Evolutionary conservation across 352 stramenopile genomes (phyloP), one percentile per base, ranked within the genome.

Genomic region (Globisporangium irregulare): DNA sequence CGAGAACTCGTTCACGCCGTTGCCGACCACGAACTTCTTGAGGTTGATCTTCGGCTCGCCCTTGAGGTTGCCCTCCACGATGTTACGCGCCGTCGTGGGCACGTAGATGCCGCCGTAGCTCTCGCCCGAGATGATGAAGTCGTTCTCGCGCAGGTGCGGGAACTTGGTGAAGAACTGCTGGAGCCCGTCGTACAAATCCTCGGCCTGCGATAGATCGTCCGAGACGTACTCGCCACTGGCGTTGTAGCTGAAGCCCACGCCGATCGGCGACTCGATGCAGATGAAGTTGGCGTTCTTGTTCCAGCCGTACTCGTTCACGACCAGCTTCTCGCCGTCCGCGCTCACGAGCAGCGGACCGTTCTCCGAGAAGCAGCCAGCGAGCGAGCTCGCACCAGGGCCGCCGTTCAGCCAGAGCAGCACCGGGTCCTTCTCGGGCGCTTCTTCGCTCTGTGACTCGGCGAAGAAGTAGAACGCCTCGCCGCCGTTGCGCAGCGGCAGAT

Each of bases 351-450:
- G n/a, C 5, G 97, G 97, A 2, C 97, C 97, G 75, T 99, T 99
- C 77, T 99, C 97, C 7, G 84, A 83, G 24, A 99, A 62, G 82
- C 27, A 99, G 75, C 55, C 97, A 50, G 99, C 73, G 50, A 94
- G 94, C 27, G 86, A 98, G 59, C 86, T 98, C 78, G 96, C 99
- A 6, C 97, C 97, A 0, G 97, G 96, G 0, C 97, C 97, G 22
- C 97, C 97, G n/a, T 92, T 99, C 63, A 99, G 86, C 97, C 97
- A 99, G 20, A 99, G 87, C 54, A 99, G 82, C 41, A 99, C 73
- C 0, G 97, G 97, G 71, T 97, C 96, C 12, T 67, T 95, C n/a
- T 74, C 69, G 0, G 94, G 91, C 56, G 79, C 68, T 7, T 82
- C 79, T 48, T 90, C 86, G 29, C 88, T 96, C 78, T 98, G 95